A percentile compares a stretch with the other conserved stretches of the same genome.
These are phyloP conservation scores for Oligophagozyma castellii DNA, from an alignment of 1,139 yeast genomes.

Conservation along the genomic window DNA sequence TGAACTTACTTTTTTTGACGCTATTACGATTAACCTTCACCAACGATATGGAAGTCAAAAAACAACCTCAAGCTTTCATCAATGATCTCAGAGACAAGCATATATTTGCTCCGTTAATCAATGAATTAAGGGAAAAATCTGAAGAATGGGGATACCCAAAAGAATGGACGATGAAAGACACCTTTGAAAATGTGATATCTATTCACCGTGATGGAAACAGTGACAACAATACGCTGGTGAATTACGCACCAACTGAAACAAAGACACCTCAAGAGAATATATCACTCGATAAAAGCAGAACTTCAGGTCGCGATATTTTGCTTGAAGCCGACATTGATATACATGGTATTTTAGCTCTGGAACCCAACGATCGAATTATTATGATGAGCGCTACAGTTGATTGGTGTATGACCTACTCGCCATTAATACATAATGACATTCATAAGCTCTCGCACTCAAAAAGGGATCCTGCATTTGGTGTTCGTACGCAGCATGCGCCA, in stretches of 20 bases:
- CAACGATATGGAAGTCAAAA: constrained; percentile 19
- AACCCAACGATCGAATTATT: constrained; percentile 35
- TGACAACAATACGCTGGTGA: constrained; percentile 23
- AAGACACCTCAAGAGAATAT: constrained; percentile 16
- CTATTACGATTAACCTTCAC: constrained; percentile 15
- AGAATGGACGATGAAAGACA: constrained; percentile 29
- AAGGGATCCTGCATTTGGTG: constrained; percentile 22
- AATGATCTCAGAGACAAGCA: constrained; percentile 10
- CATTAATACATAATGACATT: constrained; percentile 30
- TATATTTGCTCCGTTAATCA: constrained; percentile 26
- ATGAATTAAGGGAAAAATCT: constrained; percentile 29
- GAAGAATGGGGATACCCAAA: constrained; percentile 28
- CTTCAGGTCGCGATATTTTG: no score
- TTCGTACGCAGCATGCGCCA: constrained; percentile 22
- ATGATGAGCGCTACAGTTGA: constrained; percentile 33
- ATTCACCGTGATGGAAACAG: constrained; percentile 5
- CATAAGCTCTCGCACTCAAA: constrained; percentile 19
- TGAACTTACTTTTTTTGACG: constrained; percentile 19
- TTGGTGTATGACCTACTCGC: constrained; percentile 38
- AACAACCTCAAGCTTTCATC: constrained; percentile 12
- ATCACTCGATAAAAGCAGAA: constrained; percentile 14
- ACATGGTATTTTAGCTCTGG: constrained; percentile 33
- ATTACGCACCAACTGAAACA: constrained; percentile 29
- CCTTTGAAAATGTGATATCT: constrained; percentile 3
- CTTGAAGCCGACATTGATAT: constrained; percentile 29